Base-by-base conservation (phyloP, 768 basidiomycete genomes). In the Dendrothele bispora region DNA sequence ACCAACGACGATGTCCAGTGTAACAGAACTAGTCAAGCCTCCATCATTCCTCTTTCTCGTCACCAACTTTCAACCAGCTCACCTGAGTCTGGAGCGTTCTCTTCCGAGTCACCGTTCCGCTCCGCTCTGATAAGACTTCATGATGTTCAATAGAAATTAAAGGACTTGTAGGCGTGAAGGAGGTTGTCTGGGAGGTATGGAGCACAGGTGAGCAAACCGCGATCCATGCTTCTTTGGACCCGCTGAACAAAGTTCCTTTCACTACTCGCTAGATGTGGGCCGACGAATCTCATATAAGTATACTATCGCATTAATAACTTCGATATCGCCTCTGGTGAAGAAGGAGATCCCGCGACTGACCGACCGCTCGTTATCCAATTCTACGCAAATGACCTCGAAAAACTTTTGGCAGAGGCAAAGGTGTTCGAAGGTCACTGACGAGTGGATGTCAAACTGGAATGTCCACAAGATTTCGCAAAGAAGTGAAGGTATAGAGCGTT, bases 401-500 rank as follows among this genome's bases (percentile, higher is more conserved):
- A 82, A 26, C 75, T 97, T 3, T 77, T 98, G 26, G 71, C 72
- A 1, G 83, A 93, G 12, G 95, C 95, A 0, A 79, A 76, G 56
- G 72, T 79, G 8, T 74, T 99, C 7, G 86, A 93, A 56, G 67
- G 74, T 1, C 74, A 86, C 49, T 95, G 92, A 58, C 95, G 98
- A 0, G 82, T 98, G 25, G 95, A 99, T 62, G 75, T 99, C 63
- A 98, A 99, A 63, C 71, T 93, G 53, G 88, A 92, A 1, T 91
- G 95, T 61, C 95, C 95, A 0, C 95, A 98, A 59, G 92, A 95
- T 38, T 97, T 99, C 46, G 95, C 95, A 1, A 80, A 79, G 52
- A 74, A 80, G 20, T 95, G 95, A 0, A 76, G 77, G 32, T 99
- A 98, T 54, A 95, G 95, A 1, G 78, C 86, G 1, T 98, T 90